Base-by-base conservation (phyloP, 129 eudicot genomes). In the Chrysanthemum makinoi region DNA sequence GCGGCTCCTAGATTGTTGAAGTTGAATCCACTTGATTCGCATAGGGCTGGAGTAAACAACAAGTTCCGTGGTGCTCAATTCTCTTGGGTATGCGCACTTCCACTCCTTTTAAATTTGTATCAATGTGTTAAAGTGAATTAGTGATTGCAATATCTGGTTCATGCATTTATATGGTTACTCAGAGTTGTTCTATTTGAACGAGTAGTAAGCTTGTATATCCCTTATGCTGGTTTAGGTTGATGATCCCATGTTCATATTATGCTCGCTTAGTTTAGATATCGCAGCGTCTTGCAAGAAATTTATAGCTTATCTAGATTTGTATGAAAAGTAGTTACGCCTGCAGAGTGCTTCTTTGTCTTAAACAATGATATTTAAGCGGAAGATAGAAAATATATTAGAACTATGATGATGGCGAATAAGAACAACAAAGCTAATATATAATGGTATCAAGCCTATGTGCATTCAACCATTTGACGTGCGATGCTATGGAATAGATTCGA, bases 1-100 rank as follows among this genome's bases (percentile, higher is more conserved):
- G 74, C 99, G 0, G 99, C 99, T 51, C 97, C 99, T 2, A 90
- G 99, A 49, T 59, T 94, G 87, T 77, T 94, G 80, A 94, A 94
- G 74, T 79, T 94, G 70, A 90, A 75, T 81, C 97, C 99, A 58
- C 73, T 86, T 66, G 96, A 94, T 83, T 83, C 97, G n/a, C 96
- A 94, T 19, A 72, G 83, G 87, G 99, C 99, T 77, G 99, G 99
- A 43, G 65, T 79, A 0, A 87, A 79, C 81, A 91, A 83, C 60
- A 91, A 90, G 85, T 94, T 94, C 44, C 93, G 89, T 52, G 94
- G 89, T 55, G 96, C 96, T 18, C 99, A 87, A 69, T 94, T 94
- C 79, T 94, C 99, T 26, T 90, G 99, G 99, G 99, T 94, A 94
- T 55, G 87, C 55, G 1, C 10, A 26, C 15, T 26, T 65, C 30